phyloP scores from a whole-genome alignment of 139 green algal genomes.

The Micractinium conductrix region DNA sequence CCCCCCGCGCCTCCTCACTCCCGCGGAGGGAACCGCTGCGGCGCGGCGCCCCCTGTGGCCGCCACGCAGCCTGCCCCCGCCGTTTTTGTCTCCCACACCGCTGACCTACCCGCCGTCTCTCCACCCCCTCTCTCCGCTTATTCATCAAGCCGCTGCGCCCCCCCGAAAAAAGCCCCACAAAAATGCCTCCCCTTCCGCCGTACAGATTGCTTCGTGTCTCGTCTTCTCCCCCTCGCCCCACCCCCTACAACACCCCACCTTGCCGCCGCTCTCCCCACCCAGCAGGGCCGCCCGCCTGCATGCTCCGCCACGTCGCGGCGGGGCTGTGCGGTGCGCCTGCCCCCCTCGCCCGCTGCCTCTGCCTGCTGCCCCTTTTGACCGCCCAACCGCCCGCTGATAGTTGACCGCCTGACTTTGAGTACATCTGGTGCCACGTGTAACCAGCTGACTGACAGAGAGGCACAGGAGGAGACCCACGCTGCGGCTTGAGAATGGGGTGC shows the following conservation, averaged over 20 bases:
- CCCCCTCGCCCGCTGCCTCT: not conserved
- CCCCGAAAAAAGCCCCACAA: not conserved
- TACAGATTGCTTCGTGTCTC: not conserved
- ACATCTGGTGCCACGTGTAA: not conserved
- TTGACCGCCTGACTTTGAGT: not conserved
- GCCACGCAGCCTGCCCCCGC: not conserved
- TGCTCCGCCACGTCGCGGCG: too few species aligned
- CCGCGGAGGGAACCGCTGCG: too few species aligned
- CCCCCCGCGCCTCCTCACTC: too few species aligned
- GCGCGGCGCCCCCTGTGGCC: too few species aligned
- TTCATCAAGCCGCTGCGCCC: not conserved
- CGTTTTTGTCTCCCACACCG: not conserved
- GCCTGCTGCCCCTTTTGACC: not conserved
- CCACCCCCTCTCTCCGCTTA: not conserved
- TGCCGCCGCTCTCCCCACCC: not conserved
- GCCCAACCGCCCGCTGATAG: not conserved
- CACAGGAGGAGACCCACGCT: too few species aligned
- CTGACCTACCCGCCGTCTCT: not conserved
- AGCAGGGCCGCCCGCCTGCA: too few species aligned
- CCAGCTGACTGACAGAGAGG: not conserved
- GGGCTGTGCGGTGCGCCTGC: not conserved
- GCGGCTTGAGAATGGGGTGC: too few species aligned
- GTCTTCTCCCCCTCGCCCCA: not conserved
- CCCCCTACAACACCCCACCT: not conserved
- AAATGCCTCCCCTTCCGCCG: too few species aligned